Conservation (phyloP, 345 rosid species). For the Pistacia atlantica region DNA sequence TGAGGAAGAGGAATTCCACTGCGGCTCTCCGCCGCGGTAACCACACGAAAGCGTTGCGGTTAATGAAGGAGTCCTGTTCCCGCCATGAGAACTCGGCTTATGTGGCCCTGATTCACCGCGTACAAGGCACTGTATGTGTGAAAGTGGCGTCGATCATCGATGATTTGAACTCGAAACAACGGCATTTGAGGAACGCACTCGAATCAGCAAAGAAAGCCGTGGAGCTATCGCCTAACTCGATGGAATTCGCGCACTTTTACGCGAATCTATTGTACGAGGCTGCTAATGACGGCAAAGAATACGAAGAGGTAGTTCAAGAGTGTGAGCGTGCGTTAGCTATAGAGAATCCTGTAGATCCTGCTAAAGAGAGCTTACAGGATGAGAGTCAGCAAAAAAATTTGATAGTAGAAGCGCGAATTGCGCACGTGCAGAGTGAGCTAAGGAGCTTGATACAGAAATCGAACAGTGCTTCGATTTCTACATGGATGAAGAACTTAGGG, state of each 20-base stretch:
- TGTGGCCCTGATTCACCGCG: slow-evolving; percentile 67
- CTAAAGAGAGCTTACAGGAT: slow-evolving; percentile 79
- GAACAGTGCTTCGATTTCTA: slow-evolving; percentile 65
- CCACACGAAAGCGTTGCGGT: slow-evolving; percentile 79
- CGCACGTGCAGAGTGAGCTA: slow-evolving; percentile 75
- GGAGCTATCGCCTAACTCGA: slow-evolving; percentile 71
- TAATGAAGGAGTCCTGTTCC: slow-evolving; percentile 73
- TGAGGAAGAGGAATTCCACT: too few species aligned
- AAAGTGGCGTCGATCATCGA: slow-evolving; percentile 78
- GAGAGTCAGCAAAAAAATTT: slow-evolving; percentile 79
- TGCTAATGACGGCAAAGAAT: slow-evolving; percentile 79
- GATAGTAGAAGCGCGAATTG: slow-evolving; percentile 73
- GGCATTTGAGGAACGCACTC: slow-evolving; percentile 65
- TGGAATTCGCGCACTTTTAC: slow-evolving; percentile 83
- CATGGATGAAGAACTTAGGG: slow-evolving; percentile 85
- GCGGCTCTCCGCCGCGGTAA: slow-evolving; percentile 78
- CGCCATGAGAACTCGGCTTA: slow-evolving; percentile 52
- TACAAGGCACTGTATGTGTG: slow-evolving; percentile 76
- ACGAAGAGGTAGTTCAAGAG: slow-evolving; percentile 80
- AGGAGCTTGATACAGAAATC: slow-evolving; percentile 75
- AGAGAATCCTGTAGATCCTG: slow-evolving; percentile 83
- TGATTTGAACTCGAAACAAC: slow-evolving; percentile 70
- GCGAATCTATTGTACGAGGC: slow-evolving; percentile 84
- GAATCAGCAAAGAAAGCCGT: slow-evolving; percentile 76
- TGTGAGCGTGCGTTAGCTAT: slow-evolving; percentile 83